Evolutionary conservation across 208 protist genomes (phyloP).

Genomic region (Acanthamoeba sp.): DNA sequence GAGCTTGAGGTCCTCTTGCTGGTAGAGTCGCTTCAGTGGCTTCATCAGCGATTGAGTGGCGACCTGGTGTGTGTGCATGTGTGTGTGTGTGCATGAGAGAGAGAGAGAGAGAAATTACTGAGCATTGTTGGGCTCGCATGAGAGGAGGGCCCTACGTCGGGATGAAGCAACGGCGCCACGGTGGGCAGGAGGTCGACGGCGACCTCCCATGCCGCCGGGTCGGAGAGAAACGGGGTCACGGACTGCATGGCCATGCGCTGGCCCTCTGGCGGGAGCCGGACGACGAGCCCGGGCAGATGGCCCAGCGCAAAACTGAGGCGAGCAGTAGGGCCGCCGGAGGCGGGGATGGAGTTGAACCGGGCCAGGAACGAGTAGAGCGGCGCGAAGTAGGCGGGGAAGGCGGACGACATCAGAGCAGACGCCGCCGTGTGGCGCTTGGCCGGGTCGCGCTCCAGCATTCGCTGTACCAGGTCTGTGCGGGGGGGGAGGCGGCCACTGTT

Average conservation of each 20-base stretch:
- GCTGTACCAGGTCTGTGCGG: neutral
- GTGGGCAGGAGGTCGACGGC: slow-evolving; percentile 20
- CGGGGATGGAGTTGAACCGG: neutral
- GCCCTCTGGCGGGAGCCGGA: slow-evolving; percentile 11
- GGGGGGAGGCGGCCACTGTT: too few species aligned
- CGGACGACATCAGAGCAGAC: neutral
- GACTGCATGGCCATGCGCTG: slow-evolving; percentile 20
- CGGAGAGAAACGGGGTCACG: neutral
- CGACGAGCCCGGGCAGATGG: neutral
- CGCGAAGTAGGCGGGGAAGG: slow-evolving; percentile 40
- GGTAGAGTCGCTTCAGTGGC: slow-evolving; percentile 36
- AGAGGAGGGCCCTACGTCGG: neutral
- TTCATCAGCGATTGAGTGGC: neutral
- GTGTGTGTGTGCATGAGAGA: neutral
- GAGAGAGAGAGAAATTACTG: too few species aligned
- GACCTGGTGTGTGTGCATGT: neutral
- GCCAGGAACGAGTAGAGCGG: slow-evolving; percentile 39
- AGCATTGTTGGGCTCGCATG: too few species aligned
- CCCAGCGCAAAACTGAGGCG: neutral
- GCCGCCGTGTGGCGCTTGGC: neutral
- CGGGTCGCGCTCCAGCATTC: neutral
- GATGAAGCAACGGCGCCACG: neutral
- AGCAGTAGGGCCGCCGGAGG: neutral
- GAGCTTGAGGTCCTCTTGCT: neutral
- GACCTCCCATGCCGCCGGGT: neutral